These are phyloP conservation scores for Scheffersomyces lignosus DNA, from an alignment of 805 yeast genomes.

Conservation along the genomic window DNA sequence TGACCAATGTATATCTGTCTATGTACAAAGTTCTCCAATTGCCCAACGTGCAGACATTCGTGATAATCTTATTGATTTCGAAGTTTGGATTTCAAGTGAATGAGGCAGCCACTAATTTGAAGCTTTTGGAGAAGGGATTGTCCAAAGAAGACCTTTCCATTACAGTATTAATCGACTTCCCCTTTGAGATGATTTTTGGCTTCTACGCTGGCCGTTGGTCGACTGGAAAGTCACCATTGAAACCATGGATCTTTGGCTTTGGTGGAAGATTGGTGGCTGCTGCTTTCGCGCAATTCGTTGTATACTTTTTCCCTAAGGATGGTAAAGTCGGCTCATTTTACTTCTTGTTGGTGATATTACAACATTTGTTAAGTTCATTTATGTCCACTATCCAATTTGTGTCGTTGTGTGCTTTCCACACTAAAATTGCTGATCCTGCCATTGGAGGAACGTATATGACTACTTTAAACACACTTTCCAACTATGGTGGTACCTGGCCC, in stretches of 20 bases:
- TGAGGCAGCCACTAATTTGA: conserved; percentile 92
- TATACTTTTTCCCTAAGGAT: conserved; percentile 65
- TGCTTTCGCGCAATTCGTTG: conserved; percentile 67
- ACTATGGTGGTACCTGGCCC: conserved; percentile 98
- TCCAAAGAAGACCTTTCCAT: conserved; percentile 92
- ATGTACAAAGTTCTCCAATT: conserved; percentile 71
- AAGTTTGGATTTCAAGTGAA: conserved; percentile 94
- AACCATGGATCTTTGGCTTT: conserved; percentile 89
- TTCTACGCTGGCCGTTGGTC: conserved; percentile 97
- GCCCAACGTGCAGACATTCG: conserved; percentile 71
- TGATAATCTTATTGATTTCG: conserved; percentile 71
- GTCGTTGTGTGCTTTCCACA: conserved; percentile 91
- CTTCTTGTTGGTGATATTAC: conserved; percentile 71
- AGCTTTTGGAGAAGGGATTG: conserved; percentile 85
- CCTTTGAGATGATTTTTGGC: conserved; percentile 93
- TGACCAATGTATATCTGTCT: conserved; percentile 57
- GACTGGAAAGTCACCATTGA: conserved; percentile 68
- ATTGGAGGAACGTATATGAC: conserved; percentile 99
- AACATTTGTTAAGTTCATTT: conserved; percentile 83
- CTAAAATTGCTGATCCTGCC: conserved; percentile 90
- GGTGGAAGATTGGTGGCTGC: conserved; percentile 82
- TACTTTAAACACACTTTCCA: conserved; percentile 84
- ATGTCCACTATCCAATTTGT: conserved; percentile 96
- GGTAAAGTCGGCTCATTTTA: conserved; percentile 51
- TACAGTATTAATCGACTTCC: conserved; percentile 91